phyloP scores from a whole-genome alignment of 495 filamentous ascomycete genomes.

The Podospora pseudopauciseta region DNA sequence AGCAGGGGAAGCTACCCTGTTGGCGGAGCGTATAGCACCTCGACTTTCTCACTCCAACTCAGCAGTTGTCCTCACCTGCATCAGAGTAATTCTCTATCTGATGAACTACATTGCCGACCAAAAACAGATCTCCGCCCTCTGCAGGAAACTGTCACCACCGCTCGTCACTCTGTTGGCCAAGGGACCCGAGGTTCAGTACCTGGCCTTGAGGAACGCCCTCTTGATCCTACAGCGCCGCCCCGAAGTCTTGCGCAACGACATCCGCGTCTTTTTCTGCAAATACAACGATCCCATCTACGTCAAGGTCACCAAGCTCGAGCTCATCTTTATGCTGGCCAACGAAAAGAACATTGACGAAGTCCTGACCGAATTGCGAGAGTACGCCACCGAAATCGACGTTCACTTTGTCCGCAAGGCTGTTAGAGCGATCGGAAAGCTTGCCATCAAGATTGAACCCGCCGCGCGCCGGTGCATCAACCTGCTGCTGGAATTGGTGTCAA shows the following conservation, averaged over 20 bases:
- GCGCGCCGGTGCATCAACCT: slow-evolving; percentile 87
- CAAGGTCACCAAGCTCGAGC: slow-evolving; percentile 97
- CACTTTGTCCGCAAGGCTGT: slow-evolving; percentile 98
- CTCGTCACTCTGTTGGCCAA: slow-evolving; percentile 94
- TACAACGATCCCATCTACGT: slow-evolving; percentile 99
- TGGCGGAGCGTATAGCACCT: slow-evolving; percentile 90
- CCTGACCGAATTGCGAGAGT: slow-evolving; percentile 90
- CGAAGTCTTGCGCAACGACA: slow-evolving; percentile 93
- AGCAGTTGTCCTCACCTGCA: slow-evolving; percentile 91
- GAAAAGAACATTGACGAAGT: slow-evolving; percentile 97
- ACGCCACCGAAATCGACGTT: slow-evolving; percentile 97
- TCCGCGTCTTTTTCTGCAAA: slow-evolving; percentile 99
- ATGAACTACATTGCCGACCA: slow-evolving; percentile 98
- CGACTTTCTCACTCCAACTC: slow-evolving; percentile 95
- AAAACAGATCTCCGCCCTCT: slow-evolving; percentile 83
- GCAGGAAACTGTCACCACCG: slow-evolving; percentile 90
- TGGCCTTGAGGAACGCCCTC: slow-evolving; percentile 90
- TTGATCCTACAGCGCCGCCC: slow-evolving; percentile 90
- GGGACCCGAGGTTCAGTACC: slow-evolving; percentile 94
- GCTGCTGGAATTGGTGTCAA: slow-evolving; percentile 87
- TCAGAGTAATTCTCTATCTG: slow-evolving; percentile 91
- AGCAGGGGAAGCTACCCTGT: slow-evolving; percentile 74
- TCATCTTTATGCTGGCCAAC: slow-evolving; percentile 98
- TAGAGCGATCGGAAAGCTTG: slow-evolving; percentile 94
- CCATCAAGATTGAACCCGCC: slow-evolving; percentile 97